Percentiles rank a stretch among this genome's conserved stretches.
phyloP scores from a whole-genome alignment of 208 protist species.

The Leishmania lainsoni region DNA sequence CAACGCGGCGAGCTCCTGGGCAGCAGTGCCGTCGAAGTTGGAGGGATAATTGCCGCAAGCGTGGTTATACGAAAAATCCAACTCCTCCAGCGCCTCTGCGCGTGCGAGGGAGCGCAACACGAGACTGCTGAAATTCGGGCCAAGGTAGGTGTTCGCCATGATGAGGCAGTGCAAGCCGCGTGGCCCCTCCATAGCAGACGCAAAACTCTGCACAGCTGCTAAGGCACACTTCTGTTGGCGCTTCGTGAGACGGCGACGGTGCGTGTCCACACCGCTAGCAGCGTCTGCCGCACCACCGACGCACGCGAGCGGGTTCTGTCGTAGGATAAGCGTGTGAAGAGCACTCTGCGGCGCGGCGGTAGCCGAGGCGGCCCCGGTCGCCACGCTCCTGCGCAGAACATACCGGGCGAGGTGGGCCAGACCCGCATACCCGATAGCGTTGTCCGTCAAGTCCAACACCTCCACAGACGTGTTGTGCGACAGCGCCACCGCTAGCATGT shows the following conservation, averaged over 20 bases:
- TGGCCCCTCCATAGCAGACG: constrained; percentile 51
- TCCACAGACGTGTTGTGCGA: constrained; percentile 67
- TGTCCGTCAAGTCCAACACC: constrained; percentile 81
- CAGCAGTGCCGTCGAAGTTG: constrained; percentile 49
- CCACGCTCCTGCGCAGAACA: constrained; percentile 46
- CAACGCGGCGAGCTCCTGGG: constrained; percentile 49
- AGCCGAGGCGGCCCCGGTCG: constrained; percentile 27
- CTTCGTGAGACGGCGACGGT: constrained; percentile 25
- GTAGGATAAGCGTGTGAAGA: constrained; percentile 45
- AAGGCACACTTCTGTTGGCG: constrained; percentile 12
- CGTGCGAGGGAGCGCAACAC: constrained; percentile 55
- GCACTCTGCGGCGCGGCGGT: constrained; percentile 27
- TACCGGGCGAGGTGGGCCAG: constrained; percentile 74
- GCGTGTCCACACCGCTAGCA: constrained; percentile 16
- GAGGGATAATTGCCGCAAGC: constrained; percentile 64
- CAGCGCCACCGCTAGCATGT: constrained; percentile 81
- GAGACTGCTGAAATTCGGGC: constrained; percentile 52
- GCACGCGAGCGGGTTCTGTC: constrained; percentile 35
- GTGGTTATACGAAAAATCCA: constrained; percentile 78
- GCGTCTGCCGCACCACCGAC: constrained; percentile 22
- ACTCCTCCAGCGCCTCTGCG: constrained; percentile 60
- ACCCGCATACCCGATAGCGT: constrained; percentile 70
- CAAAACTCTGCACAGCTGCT: constrained; percentile 49
- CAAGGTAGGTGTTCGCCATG: constrained; percentile 81
- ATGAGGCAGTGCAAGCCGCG: constrained; percentile 55